A percentile compares a stretch with the other conserved stretches of the same genome.
Evolutionary conservation across 2,329 filamentous ascomycete genomes (phyloP).

Genomic region (Aspergillus melleus): DNA sequence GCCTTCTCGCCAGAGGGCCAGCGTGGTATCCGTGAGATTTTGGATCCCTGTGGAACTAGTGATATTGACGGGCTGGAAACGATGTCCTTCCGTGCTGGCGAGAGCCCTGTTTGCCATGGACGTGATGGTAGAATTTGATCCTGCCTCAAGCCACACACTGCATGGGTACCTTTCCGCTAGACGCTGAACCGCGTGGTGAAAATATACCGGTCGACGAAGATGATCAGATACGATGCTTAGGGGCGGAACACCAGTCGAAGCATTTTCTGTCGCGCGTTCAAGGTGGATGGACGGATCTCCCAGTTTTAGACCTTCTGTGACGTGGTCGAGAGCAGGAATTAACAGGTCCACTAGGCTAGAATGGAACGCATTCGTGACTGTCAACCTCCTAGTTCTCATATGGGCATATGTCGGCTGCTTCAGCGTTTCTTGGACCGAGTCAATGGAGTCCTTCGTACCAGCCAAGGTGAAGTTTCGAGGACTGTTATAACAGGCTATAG

Average conservation of each 20-base stretch:
- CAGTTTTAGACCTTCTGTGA: slow-evolving; percentile 32
- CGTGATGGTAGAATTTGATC: slow-evolving; percentile 37
- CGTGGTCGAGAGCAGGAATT: slow-evolving; percentile 22
- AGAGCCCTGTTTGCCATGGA: slow-evolving; percentile 34
- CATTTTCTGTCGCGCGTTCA: slow-evolving; percentile 19
- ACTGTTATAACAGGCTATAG: slow-evolving; percentile 30
- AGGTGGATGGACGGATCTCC: slow-evolving; percentile 30
- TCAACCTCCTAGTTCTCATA: slow-evolving; percentile 39
- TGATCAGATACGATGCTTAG: slow-evolving; percentile 23
- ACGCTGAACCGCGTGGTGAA: slow-evolving; percentile 43
- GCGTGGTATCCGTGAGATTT: slow-evolving; percentile 28
- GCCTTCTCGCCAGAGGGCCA: slow-evolving; percentile 44
- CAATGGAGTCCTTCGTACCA: slow-evolving; percentile 18
- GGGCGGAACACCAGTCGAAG: background rate
- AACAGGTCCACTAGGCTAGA: slow-evolving; percentile 43
- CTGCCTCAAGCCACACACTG: slow-evolving; percentile 44
- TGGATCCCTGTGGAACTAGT: slow-evolving; percentile 6
- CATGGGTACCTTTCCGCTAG: slow-evolving; percentile 26
- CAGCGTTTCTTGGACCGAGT: slow-evolving; percentile 13
- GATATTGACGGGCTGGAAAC: slow-evolving; percentile 21
- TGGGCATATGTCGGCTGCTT: background rate
- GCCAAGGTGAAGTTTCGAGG: slow-evolving; percentile 22
- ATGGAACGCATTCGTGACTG: slow-evolving; percentile 53
- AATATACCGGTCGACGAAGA: slow-evolving; percentile 43
- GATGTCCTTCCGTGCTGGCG: background rate